A percentile compares a stretch with the other conserved stretches of the same genome.
These are phyloP conservation scores for Endocarpon pusillum DNA, from an alignment of 495 filamentous ascomycete species.

Conservation along the genomic window DNA sequence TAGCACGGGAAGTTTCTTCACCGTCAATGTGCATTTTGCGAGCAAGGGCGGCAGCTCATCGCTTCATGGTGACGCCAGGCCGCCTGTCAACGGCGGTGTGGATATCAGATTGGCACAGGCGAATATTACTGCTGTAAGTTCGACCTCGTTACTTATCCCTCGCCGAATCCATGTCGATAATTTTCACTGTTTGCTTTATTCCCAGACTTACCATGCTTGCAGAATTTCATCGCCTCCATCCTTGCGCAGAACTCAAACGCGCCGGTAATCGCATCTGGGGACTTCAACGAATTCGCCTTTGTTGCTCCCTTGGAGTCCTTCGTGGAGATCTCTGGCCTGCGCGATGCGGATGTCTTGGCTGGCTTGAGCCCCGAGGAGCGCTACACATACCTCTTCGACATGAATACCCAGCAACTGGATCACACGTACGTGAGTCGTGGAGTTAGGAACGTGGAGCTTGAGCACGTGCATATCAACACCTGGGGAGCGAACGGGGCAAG, in stretches of 20 bases:
- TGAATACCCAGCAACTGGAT: constrained; percentile 39
- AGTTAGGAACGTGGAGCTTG: constrained; percentile 22
- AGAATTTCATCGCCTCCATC: constrained; percentile 24
- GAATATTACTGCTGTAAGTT: constrained; percentile 28
- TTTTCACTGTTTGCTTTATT: not conserved
- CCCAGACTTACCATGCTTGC: constrained; percentile 3
- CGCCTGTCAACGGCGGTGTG: constrained; percentile 42
- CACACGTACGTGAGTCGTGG: constrained; percentile 40
- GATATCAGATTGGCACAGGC: constrained; percentile 29
- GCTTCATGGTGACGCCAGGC: constrained; percentile 37
- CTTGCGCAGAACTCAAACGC: constrained; percentile 25
- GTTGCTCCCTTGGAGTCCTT: constrained; percentile 32
- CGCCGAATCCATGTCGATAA: not conserved
- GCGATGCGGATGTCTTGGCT: constrained; percentile 35
- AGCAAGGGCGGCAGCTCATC: constrained; percentile 38
- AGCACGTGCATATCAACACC: constrained; percentile 46
- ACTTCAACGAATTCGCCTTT: constrained; percentile 49
- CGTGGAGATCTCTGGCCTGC: constrained; percentile 20
- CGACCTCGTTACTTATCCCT: not conserved
- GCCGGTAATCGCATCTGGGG: constrained; percentile 31
- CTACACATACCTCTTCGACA: constrained; percentile 41
- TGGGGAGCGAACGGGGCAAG: constrained; percentile 35
- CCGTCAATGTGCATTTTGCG: constrained; percentile 41
- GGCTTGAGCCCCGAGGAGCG: constrained; percentile 29
- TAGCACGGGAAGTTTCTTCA: constrained; percentile 30